Evolutionary conservation across 2,329 filamentous ascomycete species (phyloP), one percentile per base, ranked within the genome.

Genomic region (Clathrospora elynae): DNA sequence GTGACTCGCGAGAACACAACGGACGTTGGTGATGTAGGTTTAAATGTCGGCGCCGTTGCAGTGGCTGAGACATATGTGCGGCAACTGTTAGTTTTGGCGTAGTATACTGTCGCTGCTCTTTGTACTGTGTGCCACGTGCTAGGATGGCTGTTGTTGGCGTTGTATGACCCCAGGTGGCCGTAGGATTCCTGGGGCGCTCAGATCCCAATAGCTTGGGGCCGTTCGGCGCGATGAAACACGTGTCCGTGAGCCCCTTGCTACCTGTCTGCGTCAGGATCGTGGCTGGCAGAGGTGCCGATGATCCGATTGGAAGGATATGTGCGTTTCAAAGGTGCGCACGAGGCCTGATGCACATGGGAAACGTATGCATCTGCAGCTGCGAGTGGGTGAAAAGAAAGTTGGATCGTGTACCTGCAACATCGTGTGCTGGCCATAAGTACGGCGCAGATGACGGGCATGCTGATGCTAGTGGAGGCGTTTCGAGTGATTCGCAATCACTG

Each of bases 141-240:
- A 35, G 28, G 20, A 35, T 49, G 47, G 29, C 33, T 35, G 33
- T 25, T 44, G 33, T 13, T 11, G n/a, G 19, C 30, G 19, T 18
- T 32, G 14, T 11, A 10, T 31, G 28, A 14, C 22, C 22, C 35
- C 35, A 25, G 23, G 16, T 11, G 18, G 9, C n/a, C 24, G 22
- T 5, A 29, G 34, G 18, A 29, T 39, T 35, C 43, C 41, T 29
- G 25, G 39, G 35, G 24, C 42, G 33, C 47, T 22, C 42, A 36
- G 41, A 51, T 49, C 42, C 53, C 47, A 43, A 46, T 19, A 24
- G 29, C 28, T 19, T 33, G 48, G 52, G 46, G 45, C 38, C 40
- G 42, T 46, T 52, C 52, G 54, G 50, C 47, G 51, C 26, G 47
- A 52, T 60, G 55, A 60, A 59, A 60, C 53, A 60, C 53, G 37